Percentiles rank a stretch among this genome's conserved stretches.
Evolutionary conservation across 805 yeast genomes (phyloP).

Genomic region (Danielozyma ontarioensis): DNA sequence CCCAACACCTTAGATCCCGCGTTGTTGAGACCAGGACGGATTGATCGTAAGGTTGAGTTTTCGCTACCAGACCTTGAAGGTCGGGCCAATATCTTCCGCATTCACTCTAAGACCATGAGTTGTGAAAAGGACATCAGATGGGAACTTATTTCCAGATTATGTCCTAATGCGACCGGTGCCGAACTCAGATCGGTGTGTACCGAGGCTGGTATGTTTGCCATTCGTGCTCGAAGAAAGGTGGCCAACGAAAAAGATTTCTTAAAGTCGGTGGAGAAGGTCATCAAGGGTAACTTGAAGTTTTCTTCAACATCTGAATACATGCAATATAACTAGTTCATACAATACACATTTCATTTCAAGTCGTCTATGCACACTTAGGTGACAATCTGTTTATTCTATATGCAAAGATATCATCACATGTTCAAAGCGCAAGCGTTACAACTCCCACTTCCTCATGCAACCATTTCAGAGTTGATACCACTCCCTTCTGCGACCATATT

Average conservation of each 20-base stretch:
- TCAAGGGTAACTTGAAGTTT: slow-evolving; percentile 97
- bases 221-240: slow-evolving; percentile 95
- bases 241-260: slow-evolving; percentile 97
- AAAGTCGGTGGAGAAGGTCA: slow-evolving; percentile 97
- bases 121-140: slow-evolving; percentile 96
- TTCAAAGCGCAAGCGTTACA: no score
- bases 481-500: no score
- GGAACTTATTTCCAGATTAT: slow-evolving; percentile 95
- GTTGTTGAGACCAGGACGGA: slow-evolving; percentile 94
- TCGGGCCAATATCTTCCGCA: slow-evolving; percentile 94
- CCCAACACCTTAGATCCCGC: slow-evolving; percentile 99
- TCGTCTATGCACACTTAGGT: slow-evolving; percentile 1
- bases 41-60: slow-evolving; percentile 97
- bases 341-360: neutral
- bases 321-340: slow-evolving; percentile 74
- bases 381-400: slow-evolving; percentile 10
- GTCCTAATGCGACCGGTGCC: slow-evolving; percentile 99
- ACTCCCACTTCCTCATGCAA: no score
- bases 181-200: slow-evolving; percentile 98
- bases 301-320: slow-evolving; percentile 95
- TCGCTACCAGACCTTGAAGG: slow-evolving; percentile 96
- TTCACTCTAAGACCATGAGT: slow-evolving; percentile 96
- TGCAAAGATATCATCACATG: no score
- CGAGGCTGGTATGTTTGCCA: slow-evolving; percentile 99
- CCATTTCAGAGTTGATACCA: no score